phyloP scores from a whole-genome alignment of 2,329 filamentous ascomycete genomes.

The Chrysoporthe puriensis region DNA sequence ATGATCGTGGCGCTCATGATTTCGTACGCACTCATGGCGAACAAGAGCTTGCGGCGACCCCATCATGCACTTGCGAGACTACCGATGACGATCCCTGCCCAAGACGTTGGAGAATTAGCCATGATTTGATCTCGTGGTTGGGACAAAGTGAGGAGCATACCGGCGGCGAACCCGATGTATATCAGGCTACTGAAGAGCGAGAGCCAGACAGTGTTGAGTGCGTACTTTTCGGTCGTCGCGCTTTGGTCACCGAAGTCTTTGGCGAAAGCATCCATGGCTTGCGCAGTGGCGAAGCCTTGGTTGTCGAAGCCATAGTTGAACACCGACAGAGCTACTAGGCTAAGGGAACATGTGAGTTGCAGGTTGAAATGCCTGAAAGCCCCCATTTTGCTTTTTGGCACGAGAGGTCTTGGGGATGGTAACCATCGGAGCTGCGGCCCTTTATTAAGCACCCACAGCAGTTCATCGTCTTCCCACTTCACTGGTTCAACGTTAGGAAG shows the following conservation, averaged over 20 bases:
- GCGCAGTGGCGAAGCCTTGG: constrained; percentile 39
- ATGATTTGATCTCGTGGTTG: neutral
- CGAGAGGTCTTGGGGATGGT: too few species aligned
- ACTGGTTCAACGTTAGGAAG: too few species aligned
- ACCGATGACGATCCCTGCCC: too few species aligned
- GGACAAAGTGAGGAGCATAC: constrained; percentile 13
- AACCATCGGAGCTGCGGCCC: too few species aligned
- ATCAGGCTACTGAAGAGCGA: constrained; percentile 42
- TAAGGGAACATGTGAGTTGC: constrained; percentile 28
- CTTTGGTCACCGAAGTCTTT: constrained; percentile 39
- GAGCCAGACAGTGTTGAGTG: constrained; percentile 34
- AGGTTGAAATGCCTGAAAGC: neutral
- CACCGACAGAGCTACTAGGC: constrained; percentile 36
- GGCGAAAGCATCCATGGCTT: constrained; percentile 43
- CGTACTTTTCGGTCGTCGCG: constrained; percentile 29
- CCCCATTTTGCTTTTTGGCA: too few species aligned
- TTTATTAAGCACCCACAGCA: too few species aligned
- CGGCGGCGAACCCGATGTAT: constrained; percentile 38
- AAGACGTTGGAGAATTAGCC: too few species aligned
- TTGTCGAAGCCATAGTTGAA: constrained; percentile 46
- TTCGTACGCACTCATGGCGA: too few species aligned
- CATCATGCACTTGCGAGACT: too few species aligned
- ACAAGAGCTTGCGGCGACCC: too few species aligned
- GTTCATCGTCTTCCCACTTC: too few species aligned
- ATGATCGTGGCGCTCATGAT: too few species aligned